Evolutionary conservation across 345 rosid species (phyloP).

Genomic region (Arabis hirsuta): DNA sequence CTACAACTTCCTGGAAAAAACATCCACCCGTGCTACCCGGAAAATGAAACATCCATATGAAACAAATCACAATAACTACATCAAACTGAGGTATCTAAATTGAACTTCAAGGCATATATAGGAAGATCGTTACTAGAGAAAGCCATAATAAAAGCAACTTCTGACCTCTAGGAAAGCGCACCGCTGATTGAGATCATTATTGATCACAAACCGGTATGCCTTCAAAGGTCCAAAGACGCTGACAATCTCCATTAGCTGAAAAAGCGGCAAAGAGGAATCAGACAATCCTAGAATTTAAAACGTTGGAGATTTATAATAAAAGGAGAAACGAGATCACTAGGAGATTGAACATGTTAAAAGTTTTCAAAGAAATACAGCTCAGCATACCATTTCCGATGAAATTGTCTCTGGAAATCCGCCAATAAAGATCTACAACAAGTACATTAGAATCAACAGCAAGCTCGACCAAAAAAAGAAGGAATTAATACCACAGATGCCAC

Average conservation of each 20-base stretch:
- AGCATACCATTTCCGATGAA: constrained; percentile 85
- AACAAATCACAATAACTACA: constrained; percentile 19
- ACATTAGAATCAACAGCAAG: constrained; percentile 33
- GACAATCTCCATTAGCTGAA: constrained; percentile 86
- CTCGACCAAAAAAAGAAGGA: constrained; percentile 1
- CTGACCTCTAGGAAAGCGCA: constrained; percentile 88
- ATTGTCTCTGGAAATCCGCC: constrained; percentile 80
- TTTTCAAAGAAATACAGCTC: constrained; percentile 7
- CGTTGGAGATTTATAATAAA: not conserved
- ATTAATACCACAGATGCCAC: constrained; percentile 8
- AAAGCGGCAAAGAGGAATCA: constrained; percentile 36
- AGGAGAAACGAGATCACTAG: not conserved
- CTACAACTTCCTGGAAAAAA: not conserved
- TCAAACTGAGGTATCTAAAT: constrained; percentile 18
- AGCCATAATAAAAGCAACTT: constrained; percentile 26
- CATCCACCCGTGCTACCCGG: constrained; percentile 8
- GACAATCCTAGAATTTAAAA: constrained; percentile 24
- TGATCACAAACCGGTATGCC: constrained; percentile 63
- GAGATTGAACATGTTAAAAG: constrained; percentile 16
- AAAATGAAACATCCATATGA: constrained; percentile 27
- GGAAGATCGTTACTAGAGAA: constrained; percentile 14
- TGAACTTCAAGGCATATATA: constrained; percentile 9
- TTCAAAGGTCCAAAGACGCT: constrained; percentile 84
- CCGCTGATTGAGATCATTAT: constrained; percentile 44
- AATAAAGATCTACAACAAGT: constrained; percentile 75